Percentiles rank a stretch among this genome's conserved stretches.
These are phyloP conservation scores for Claviceps fusiformis DNA, from an alignment of 2,329 filamentous ascomycete genomes.

Conservation along the genomic window DNA sequence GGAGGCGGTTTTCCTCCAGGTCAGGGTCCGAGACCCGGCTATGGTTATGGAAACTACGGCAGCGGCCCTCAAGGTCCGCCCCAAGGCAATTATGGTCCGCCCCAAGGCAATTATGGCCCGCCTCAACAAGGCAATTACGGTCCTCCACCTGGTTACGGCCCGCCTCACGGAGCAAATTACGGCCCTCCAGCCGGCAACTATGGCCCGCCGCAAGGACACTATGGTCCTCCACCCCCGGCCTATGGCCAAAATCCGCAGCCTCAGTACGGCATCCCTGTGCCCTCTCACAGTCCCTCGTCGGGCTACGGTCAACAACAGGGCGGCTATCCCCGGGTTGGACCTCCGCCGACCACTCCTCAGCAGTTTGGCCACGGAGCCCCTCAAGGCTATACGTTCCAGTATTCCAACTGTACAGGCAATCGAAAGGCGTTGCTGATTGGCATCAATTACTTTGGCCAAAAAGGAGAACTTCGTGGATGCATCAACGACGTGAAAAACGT, in stretches of 20 bases:
- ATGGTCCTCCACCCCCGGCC: conserved; percentile 10
- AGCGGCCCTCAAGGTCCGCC: conserved; percentile 12
- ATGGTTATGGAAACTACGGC: conserved; percentile 18
- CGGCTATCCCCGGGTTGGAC: conserved; percentile 28
- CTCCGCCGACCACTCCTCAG: conserved; percentile 35
- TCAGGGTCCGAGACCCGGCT: conserved; percentile 13
- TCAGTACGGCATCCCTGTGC: conserved; percentile 14
- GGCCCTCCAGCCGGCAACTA: conserved; percentile 13
- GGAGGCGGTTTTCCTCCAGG: conserved; percentile 13
- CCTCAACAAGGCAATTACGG: conserved; percentile 9
- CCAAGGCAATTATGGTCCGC: conserved; percentile 8
- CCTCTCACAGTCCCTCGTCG: conserved; percentile 26
- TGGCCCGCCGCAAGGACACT: conserved; percentile 8
- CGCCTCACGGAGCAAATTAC: conserved; percentile 9
- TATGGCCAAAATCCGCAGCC: conserved; percentile 9
- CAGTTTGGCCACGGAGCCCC: conserved; percentile 57
- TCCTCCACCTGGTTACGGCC: conserved; percentile 13
- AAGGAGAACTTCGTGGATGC: conserved; percentile 59
- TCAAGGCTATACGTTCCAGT: conserved; percentile 57
- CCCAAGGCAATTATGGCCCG: conserved; percentile 8
- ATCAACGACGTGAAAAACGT: conserved; percentile 75
- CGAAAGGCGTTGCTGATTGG: conserved; percentile 65
- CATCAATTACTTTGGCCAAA: conserved; percentile 67
- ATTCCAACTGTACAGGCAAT: conserved; percentile 59
- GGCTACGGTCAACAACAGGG: conserved; percentile 32